Base-by-base conservation (phyloP, 176 grass and related monocot species). In the Saccharum officinarum region DNA sequence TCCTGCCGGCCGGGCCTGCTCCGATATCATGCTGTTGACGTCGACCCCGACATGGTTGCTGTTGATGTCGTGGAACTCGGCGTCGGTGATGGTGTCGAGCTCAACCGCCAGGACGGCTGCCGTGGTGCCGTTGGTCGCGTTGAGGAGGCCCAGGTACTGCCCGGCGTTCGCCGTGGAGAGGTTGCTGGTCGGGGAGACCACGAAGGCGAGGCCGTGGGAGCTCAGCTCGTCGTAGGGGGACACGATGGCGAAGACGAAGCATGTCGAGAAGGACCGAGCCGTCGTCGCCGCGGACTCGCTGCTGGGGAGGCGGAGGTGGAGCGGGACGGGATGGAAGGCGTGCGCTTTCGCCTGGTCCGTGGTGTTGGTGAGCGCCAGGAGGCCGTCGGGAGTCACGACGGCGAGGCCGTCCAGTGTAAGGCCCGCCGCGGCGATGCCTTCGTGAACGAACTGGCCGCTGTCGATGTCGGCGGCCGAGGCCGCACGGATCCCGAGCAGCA, bases 91-190 rank as follows among this genome's bases (percentile, higher is more conserved):
- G 9, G 42, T 45, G 42, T 45, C 42, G 42, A 45, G 42, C 42
- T 45, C 42, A 45, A 45, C 42, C 9, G 42, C 42, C 42, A 45
- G 42, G 42, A 45, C 42, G 62, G 26, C 25, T 1, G 4, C 11
- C 26, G 62, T 66, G 14, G 73, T 55, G 80, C 82, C 82, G 82
- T 85, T 79, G 2, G 25, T 46, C 2, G 50, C 55, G 49, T 82
- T 69, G 34, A 91, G 81, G 42, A 91, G 86, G 23, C 89, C 89
- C 3, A 91, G 64, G 23, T 85, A 75, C 80, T 85, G 85, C 18
- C 85, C 76, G 72, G 33, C 40, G 20, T 46, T 77, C 22, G 86
- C 69, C 5, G 20, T 3, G 2, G 77, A 81, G 33, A 88, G 13
- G 54, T 77, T 22, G 11, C 6, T 50, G 25, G 81, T 72, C 49